Evolutionary conservation across 345 rosid species (phyloP).

Genomic region (Pistacia vera): DNA sequence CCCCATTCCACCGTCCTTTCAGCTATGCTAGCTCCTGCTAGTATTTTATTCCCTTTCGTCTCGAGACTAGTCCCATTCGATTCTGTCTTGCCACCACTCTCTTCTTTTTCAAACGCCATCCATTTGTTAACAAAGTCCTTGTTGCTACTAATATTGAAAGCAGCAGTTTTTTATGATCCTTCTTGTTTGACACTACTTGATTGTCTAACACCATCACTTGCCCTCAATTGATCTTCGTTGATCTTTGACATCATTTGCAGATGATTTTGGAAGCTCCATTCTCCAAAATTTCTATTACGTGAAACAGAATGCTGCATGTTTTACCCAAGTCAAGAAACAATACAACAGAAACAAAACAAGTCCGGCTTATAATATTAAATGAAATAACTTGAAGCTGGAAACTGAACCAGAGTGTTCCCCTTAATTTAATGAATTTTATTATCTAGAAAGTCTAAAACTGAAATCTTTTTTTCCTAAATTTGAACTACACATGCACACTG

Average conservation of each 20-base stretch:
- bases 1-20: conserved; percentile 96
- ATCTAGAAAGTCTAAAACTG: background rate
- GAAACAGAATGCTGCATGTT: conserved; percentile 11
- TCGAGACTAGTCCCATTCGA: background rate
- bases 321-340: background rate
- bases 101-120: conserved; percentile 64
- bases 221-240: conserved; percentile 37
- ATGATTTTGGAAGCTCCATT: conserved; percentile 7
- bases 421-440: background rate
- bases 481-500: too few species aligned
- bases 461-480: too few species aligned
- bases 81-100: conserved; percentile 12
- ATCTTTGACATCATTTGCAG: conserved; percentile 4
- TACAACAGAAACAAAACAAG: background rate
- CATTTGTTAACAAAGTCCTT: conserved; percentile 45
- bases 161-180: conserved; percentile 9
- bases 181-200: background rate
- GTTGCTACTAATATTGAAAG: conserved; percentile 17
- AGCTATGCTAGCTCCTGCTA: conserved; percentile 53
- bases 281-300: background rate
- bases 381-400: background rate
- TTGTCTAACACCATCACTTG: conserved; percentile 19
- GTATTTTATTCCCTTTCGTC: conserved; percentile 16
- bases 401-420: background rate
- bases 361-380: background rate